Evolutionary conservation across 2,329 filamentous ascomycete genomes (phyloP).

Genomic region (Colletotrichum incanum): DNA sequence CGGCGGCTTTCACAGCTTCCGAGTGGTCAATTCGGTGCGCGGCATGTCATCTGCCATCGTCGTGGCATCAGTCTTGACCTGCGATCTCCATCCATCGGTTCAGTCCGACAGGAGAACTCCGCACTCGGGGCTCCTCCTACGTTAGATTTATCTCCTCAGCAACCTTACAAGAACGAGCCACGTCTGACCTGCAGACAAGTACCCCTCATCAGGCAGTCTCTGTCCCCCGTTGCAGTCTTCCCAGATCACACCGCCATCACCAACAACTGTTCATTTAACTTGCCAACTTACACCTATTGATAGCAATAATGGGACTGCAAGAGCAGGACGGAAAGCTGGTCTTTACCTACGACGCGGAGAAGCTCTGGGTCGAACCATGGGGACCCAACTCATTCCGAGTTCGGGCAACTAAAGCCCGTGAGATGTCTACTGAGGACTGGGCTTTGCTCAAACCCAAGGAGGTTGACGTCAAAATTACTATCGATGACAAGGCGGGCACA

Average conservation of each 20-base stretch:
- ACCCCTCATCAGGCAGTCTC: constrained; percentile 13
- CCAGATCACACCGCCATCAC: background rate
- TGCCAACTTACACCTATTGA: no score
- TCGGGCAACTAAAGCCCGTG: constrained; percentile 58
- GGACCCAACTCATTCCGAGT: constrained; percentile 63
- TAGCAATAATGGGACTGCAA: constrained; percentile 21
- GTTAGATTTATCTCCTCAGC: background rate
- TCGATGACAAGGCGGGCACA: constrained; percentile 45
- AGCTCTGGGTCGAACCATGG: constrained; percentile 66
- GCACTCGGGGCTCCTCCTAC: constrained; percentile 1
- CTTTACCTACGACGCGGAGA: constrained; percentile 60
- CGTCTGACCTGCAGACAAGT: background rate
- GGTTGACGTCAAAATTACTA: constrained; percentile 39
- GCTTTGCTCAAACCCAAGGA: constrained; percentile 50
- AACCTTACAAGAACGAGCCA: constrained; percentile 9
- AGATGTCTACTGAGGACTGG: constrained; percentile 57
- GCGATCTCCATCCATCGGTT: constrained; percentile 17
- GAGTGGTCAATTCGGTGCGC: constrained; percentile 29
- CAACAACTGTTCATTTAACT: background rate
- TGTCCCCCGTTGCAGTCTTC: background rate
- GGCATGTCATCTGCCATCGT: constrained; percentile 21
- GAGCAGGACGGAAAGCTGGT: constrained; percentile 32
- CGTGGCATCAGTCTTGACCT: constrained; percentile 27
- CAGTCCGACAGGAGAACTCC: constrained; percentile 39
- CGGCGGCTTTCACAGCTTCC: constrained; percentile 34